Percentiles rank a stretch among this genome's conserved stretches.
Conservation (phyloP, 2,329 filamentous ascomycete genomes). For the Xylogone sp. region DNA sequence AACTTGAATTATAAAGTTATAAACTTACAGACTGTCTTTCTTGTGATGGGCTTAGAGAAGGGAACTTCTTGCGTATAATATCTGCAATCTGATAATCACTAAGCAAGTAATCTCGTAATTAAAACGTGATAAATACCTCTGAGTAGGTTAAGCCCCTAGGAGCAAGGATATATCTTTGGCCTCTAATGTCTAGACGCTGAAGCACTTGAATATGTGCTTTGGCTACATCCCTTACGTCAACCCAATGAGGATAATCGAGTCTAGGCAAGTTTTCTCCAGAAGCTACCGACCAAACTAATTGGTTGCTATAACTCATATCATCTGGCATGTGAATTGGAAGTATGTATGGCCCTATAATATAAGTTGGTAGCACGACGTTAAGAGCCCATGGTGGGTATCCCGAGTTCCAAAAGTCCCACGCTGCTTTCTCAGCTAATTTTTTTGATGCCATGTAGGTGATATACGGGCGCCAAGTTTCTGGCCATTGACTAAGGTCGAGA, state of each 20-base stretch:
- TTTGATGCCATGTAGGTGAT: conserved; percentile 2
- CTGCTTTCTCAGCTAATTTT: conserved; percentile 2
- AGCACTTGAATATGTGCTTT: conserved; percentile 1
- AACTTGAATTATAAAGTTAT: not conserved
- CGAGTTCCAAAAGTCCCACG: not conserved
- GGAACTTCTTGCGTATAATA: not conserved
- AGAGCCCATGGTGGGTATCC: not conserved
- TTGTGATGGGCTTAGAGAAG: not conserved
- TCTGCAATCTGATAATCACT: not conserved
- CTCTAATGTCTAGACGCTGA: not conserved
- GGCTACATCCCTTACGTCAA: conserved; percentile 5
- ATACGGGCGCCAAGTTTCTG: not conserved
- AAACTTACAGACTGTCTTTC: not conserved
- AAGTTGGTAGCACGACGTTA: not conserved
- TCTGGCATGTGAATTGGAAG: not conserved
- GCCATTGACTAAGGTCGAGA: conserved; percentile 1
- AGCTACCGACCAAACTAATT: not conserved
- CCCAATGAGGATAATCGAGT: conserved; percentile 3
- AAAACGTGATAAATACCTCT: not conserved
- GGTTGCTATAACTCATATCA: not conserved
- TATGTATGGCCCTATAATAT: conserved; percentile 1
- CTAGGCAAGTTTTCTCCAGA: not conserved
- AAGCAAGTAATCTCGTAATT: not conserved
- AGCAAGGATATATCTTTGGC: conserved; percentile 1
- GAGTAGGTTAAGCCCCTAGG: not conserved